Conservation (phyloP, 495 filamentous ascomycete species). For the Neurospora cerealis region DNA sequence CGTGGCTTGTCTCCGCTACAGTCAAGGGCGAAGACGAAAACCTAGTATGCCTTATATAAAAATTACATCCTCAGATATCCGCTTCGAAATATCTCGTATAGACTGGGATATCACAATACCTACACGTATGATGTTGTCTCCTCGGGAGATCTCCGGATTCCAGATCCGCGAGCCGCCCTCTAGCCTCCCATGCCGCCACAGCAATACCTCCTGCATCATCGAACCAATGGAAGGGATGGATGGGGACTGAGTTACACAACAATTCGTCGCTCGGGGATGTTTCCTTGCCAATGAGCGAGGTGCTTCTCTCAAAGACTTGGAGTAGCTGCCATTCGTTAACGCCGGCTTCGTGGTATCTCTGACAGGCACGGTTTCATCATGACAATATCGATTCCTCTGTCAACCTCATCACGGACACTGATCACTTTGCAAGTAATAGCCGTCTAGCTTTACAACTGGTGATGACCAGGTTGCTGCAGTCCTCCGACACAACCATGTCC, state of each 20-base stretch:
- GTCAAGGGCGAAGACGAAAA: not conserved
- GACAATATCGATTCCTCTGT: slow-evolving; percentile 2
- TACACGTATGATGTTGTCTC: not conserved
- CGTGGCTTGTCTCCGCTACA: not conserved
- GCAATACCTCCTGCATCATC: not conserved
- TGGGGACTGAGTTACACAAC: not conserved
- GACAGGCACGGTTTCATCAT: slow-evolving; percentile 25
- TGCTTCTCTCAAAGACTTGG: slow-evolving; percentile 11
- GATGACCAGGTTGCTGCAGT: not conserved
- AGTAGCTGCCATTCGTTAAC: slow-evolving; percentile 2
- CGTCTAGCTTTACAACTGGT: not conserved
- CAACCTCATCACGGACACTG: not conserved
- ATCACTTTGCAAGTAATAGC: not conserved
- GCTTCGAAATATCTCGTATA: not conserved
- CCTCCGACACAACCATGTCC: not conserved
- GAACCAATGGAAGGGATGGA: not conserved
- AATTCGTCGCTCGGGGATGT: not conserved
- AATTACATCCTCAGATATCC: not conserved
- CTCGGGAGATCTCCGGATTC: not conserved
- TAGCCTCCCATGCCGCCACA: not conserved
- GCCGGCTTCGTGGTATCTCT: slow-evolving; percentile 19
- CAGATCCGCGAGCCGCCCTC: not conserved
- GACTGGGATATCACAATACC: not conserved
- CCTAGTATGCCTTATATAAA: not conserved
- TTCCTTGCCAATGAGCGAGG: slow-evolving; percentile 2